phyloP scores from a whole-genome alignment of 2,329 filamentous ascomycete species.

The Ophiocordyceps camponoti-leonardi region DNA sequence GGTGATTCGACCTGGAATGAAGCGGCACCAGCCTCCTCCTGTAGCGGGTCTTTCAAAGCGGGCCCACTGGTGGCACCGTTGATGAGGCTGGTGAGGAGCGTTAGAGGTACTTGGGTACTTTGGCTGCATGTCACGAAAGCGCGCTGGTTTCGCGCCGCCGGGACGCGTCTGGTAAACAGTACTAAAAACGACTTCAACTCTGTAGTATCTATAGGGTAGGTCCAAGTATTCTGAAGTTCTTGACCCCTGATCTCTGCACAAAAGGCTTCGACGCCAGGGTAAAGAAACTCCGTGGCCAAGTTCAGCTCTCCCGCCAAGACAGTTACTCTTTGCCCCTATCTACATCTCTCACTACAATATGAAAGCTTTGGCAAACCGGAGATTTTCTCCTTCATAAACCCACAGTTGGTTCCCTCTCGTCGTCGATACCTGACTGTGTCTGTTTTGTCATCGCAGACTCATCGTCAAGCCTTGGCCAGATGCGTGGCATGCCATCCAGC shows the following conservation, averaged over 20 bases:
- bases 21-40: conserved; percentile 7
- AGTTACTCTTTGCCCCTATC: too few relatives aligned
- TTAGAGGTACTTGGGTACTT: background rate
- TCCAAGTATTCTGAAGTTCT: background rate
- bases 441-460: too few relatives aligned
- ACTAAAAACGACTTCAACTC: background rate
- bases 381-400: too few relatives aligned
- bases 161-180: background rate
- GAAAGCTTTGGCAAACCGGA: too few relatives aligned
- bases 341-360: too few relatives aligned
- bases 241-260: background rate
- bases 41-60: background rate
- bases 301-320: too few relatives aligned
- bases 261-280: too few relatives aligned
- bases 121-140: conserved; percentile 1
- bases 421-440: too few relatives aligned
- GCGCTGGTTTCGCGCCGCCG: conserved; percentile 13
- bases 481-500: too few relatives aligned
- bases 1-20: conserved; percentile 1
- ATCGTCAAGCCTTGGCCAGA: too few relatives aligned
- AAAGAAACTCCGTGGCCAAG: too few relatives aligned
- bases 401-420: too few relatives aligned
- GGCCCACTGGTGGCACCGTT: background rate
- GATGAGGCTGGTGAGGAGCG: background rate
- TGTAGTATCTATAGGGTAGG: background rate